Base-by-base conservation (phyloP, 768 basidiomycete genomes). In the Xerocomus brunneocitrinus region DNA sequence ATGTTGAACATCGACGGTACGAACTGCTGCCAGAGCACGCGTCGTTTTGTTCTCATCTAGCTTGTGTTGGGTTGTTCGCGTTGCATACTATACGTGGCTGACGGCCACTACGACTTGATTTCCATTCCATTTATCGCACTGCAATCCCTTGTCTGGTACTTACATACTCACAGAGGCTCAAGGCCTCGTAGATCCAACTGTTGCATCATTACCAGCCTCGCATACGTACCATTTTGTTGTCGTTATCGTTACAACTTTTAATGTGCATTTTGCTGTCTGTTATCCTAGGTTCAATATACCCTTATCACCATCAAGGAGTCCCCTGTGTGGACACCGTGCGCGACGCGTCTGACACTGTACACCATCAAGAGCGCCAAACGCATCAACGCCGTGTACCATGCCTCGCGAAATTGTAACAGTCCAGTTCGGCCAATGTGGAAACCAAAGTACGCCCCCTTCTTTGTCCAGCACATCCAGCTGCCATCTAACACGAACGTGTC, bases 351-450 rank as follows among this genome's bases (percentile, higher is more conserved):
- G 19, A 19, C 19, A 19, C 19, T 19, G 19, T 19, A 19, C 25
- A 42, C 24, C 25, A 6, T 27, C 41, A 27, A 42, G 31, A 31
- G 31, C 31, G 31, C 9, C 31, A 31, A 9, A 31, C 31, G 25
- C 25, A 25, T 42, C 27, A 30, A 30, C 43, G 28, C 12, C 28
- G 28, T 51, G 43, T 47, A 59, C 34, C 50, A 89, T 89, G 88
- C 88, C 89, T 66, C 84, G 89, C 61, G 88, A 90, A 73, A 87
- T 90, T 58, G 87, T 91, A 24, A 90, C 86, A 4, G 77, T 88
- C 31, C 86, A 91, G 66, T 82, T 92, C 10, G 93, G 93, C 60
- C 92, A 95, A 79, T 92, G 90, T 52, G 91, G 91, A 59, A 94
- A 94, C 69, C 91, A 92, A 76, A 88, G 91, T 90, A 66, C 67